A percentile compares a stretch with the other conserved stretches of the same genome.
These are phyloP conservation scores for Mortierella sp. DNA, from an alignment of 371 early-diverging fungal species.

Conservation along the genomic window DNA sequence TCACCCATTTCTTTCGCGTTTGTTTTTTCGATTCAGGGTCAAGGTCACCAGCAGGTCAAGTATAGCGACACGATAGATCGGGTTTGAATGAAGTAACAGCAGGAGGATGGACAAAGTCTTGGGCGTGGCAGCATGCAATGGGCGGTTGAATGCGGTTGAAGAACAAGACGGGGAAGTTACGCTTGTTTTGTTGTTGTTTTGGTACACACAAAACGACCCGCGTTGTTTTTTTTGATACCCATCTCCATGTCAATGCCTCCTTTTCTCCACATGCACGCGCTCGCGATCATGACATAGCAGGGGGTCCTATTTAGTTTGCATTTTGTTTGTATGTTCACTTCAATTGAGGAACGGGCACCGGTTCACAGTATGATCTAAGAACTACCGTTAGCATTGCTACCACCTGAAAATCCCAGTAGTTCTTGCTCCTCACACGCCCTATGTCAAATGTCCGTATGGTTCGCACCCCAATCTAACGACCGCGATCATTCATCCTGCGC, in stretches of 20 bases:
- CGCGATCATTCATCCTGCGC: not conserved
- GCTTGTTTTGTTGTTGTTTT: not conserved
- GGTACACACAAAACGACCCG: not conserved
- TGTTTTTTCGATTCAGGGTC: not conserved
- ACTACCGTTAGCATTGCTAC: not conserved
- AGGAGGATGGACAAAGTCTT: not conserved
- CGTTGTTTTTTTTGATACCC: not conserved
- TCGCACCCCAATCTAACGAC: not conserved
- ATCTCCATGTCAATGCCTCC: not conserved
- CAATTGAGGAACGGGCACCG: not conserved
- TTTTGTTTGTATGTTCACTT: not conserved
- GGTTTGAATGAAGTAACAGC: not conserved
- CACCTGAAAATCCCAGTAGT: not conserved
- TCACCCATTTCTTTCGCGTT: not conserved
- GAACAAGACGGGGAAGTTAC: too few species aligned
- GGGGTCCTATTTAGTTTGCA: too few species aligned
- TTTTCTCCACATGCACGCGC: conserved; percentile 1
- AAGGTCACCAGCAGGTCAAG: not conserved
- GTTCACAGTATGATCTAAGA: not conserved
- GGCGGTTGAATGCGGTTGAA: not conserved
- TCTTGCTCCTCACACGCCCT: not conserved
- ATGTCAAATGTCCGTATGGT: not conserved
- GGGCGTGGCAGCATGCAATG: not conserved
- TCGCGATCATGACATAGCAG: too few species aligned
- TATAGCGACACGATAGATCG: not conserved